Conservation (phyloP, 108 stramenopile genomes). For the Fistulifera pelliculosa region DNA sequence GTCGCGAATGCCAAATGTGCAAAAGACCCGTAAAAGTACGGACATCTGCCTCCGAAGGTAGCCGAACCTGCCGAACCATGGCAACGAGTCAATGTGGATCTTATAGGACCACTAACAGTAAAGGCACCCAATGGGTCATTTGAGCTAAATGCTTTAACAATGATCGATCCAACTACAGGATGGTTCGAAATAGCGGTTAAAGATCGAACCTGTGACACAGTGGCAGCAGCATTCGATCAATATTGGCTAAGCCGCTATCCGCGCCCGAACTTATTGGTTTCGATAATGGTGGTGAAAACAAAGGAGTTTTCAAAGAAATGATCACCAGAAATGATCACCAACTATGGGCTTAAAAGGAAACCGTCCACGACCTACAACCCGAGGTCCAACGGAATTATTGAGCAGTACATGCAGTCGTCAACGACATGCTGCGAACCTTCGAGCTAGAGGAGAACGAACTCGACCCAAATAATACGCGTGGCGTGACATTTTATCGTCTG, state of each 20-base stretch:
- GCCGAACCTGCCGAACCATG: conserved; percentile 12
- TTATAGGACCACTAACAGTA: conserved; percentile 17
- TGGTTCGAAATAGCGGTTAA: conserved; percentile 34
- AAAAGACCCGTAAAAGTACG: conserved; percentile 19
- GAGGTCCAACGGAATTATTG: conserved; percentile 24
- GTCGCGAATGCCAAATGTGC: conserved; percentile 16
- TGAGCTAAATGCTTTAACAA: conserved; percentile 31
- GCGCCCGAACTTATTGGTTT: conserved; percentile 13
- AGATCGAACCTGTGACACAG: conserved; percentile 13
- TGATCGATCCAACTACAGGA: conserved; percentile 34
- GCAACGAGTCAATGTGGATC: conserved; percentile 25
- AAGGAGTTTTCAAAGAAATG: conserved; percentile 14
- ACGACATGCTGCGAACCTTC: conserved; percentile 16
- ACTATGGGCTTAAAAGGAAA: conserved; percentile 19
- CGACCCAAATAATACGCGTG: neutral
- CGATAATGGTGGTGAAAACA: conserved; percentile 39
- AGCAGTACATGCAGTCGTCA: conserved; percentile 26
- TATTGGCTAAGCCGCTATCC: conserved; percentile 35
- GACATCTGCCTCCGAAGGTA: conserved; percentile 25
- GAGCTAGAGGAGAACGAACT: conserved; percentile 4
- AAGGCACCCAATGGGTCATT: conserved; percentile 1
- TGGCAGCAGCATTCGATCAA: conserved; percentile 12
- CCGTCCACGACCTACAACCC: conserved; percentile 34
- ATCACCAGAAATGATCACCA: conserved; percentile 6
- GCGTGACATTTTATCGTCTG: conserved; percentile 10